Evolutionary conservation across 108 stramenopile species (phyloP), one percentile per base, ranked within the genome.

Genomic region (Cyclostephanos tholiformis): DNA sequence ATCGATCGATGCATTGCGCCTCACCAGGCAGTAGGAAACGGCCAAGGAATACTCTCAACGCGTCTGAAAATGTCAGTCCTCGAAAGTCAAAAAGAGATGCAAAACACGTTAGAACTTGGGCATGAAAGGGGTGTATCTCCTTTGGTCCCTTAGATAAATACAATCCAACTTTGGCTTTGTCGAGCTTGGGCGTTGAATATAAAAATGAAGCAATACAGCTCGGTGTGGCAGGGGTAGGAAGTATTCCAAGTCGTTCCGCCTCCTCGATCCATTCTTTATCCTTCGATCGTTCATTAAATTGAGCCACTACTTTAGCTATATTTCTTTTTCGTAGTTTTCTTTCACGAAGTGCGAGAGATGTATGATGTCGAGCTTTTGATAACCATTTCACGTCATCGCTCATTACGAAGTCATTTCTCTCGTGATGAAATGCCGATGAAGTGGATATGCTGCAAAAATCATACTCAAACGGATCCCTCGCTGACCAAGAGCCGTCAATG

Each of bases 1-100:
- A 73, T 52, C 97, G 80, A 78, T 98, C 97, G 60, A 99, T 98
- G 71, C 93, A 94, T 79, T 99, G 98, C 9, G 97, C 97, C 85
- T 99, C 97, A 17, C 97, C 97, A 17, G 98, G 98, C 64, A 99
- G 69, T 46, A 96, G 86, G 62, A 99, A 99, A 57, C 82, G 79
- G 35, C 76, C 80, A 50, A 99, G 80, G 67, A 95, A 97, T 14
- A 80, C 65, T 27, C 97, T 86, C 27, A 99, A 80, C 1, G 96
- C 90, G 17, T 84, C 74, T 43, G 93, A 91, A 84, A 99, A 97
- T 23, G 67, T 70, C 50, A 87, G 43, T 9, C 77, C 69, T 12
- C 65, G 39, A 75, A 98, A 97, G 72, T 96, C 85, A 69, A 97
- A 97, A 29, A 85, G 80, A 32, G 63, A 26, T 4, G 82, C 68